These are phyloP conservation scores for Grammothele lineata DNA, from an alignment of 768 basidiomycete species.

Conservation along the genomic window DNA sequence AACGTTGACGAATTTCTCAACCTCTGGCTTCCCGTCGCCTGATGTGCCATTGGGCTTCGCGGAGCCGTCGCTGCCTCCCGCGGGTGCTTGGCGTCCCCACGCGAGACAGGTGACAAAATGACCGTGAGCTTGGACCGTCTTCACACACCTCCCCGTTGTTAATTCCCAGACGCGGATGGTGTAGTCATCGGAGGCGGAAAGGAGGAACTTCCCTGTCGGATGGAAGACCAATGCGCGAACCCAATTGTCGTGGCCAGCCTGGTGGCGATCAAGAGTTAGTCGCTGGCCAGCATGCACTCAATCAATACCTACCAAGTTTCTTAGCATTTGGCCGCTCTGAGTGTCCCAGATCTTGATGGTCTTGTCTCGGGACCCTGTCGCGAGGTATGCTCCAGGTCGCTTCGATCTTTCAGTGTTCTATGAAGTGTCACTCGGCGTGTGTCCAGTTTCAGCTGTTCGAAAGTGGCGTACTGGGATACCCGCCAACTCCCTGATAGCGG, in stretches of 20 bases:
- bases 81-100: constrained; percentile 14
- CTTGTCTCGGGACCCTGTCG: constrained; percentile 81
- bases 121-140: constrained; percentile 57
- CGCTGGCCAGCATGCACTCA: background rate
- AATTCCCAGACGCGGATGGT: constrained; percentile 58
- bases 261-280: background rate
- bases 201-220: constrained; percentile 50
- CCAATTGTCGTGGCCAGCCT: constrained; percentile 52
- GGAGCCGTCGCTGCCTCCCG: constrained; percentile 1
- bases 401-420: constrained; percentile 50
- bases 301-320: constrained; percentile 37
- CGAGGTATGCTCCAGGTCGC: constrained; percentile 41
- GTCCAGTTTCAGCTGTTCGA: background rate
- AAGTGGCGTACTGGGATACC: constrained; percentile 35
- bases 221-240: constrained; percentile 54
- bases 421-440: too few relatives aligned
- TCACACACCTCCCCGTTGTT: constrained; percentile 52
- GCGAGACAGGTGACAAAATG: constrained; percentile 20
- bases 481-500: constrained; percentile 44
- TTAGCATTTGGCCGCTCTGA: constrained; percentile 69
- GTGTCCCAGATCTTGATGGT: constrained; percentile 90
- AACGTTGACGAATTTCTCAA: constrained; percentile 49
- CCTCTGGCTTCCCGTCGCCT: constrained; percentile 31
- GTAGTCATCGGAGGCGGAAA: constrained; percentile 57
- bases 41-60: constrained; percentile 46